phyloP scores from a whole-genome alignment of 208 protist species.

The Leishmania turanica region DNA sequence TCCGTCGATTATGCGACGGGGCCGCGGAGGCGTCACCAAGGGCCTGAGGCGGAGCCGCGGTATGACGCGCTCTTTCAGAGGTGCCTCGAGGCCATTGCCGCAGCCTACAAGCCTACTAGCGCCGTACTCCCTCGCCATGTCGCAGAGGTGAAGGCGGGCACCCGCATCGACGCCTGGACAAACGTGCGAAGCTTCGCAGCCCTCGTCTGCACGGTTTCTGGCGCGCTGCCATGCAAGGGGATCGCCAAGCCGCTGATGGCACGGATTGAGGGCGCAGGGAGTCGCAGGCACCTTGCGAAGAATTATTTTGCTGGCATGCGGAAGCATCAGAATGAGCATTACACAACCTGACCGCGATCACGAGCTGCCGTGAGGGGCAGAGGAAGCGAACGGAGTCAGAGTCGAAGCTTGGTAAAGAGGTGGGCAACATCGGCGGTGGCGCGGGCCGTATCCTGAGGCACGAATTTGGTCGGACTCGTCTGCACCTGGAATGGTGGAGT shows the following conservation, averaged over 20 bases:
- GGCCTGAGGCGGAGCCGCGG: neutral
- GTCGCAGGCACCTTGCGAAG: neutral
- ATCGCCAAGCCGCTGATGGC: neutral
- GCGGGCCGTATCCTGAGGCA: neutral
- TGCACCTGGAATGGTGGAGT: neutral
- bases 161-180: neutral
- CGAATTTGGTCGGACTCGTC: conserved; percentile 4
- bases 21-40: neutral
- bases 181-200: neutral
- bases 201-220: neutral
- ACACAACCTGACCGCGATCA: neutral
- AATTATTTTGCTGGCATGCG: neutral
- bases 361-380: neutral
- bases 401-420: conserved; percentile 1
- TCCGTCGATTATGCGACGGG: neutral
- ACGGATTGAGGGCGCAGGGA: neutral
- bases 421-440: neutral
- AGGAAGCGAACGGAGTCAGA: neutral
- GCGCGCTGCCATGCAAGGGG: neutral
- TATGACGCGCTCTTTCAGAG: neutral
- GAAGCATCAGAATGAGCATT: conserved; percentile 2
- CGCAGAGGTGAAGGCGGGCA: neutral
- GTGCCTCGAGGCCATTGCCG: neutral
- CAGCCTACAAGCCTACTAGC: neutral
- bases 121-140: conserved; percentile 2